These are phyloP conservation scores for Eimeria acervulina DNA, from an alignment of 169 alveolate genomes.

Conservation along the genomic window DNA sequence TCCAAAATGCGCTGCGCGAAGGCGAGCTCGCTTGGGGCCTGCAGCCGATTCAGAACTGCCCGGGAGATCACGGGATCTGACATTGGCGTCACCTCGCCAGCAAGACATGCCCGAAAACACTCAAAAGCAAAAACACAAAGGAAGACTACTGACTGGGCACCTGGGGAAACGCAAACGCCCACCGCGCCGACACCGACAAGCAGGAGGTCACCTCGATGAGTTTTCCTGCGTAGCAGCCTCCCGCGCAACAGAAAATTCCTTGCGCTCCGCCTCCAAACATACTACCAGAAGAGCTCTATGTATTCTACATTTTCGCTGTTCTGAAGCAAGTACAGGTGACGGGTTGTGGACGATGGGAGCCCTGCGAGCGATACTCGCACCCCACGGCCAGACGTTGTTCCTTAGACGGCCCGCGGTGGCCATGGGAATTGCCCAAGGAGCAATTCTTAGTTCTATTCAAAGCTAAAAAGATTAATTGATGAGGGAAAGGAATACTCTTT, in stretches of 20 bases:
- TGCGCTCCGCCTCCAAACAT: background rate
- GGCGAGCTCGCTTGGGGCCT: conserved; percentile 63
- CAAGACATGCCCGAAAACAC: background rate
- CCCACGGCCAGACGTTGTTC: conserved; percentile 6
- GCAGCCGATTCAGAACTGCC: conserved; percentile 62
- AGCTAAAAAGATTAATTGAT: background rate
- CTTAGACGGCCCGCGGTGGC: background rate
- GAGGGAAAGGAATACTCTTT: background rate
- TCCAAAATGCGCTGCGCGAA: conserved; percentile 62
- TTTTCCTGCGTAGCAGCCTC: background rate
- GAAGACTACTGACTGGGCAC: background rate
- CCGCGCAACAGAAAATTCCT: background rate
- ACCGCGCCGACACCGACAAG: background rate
- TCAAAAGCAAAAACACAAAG: background rate
- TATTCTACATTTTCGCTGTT: background rate
- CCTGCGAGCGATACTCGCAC: conserved; percentile 32
- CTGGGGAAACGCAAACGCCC: background rate
- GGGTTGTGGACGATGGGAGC: background rate
- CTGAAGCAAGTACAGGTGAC: background rate
- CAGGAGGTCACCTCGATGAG: conserved; percentile 15
- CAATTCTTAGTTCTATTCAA: background rate
- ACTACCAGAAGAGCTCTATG: background rate
- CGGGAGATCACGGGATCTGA: conserved; percentile 48
- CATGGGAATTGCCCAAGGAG: background rate
- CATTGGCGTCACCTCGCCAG: background rate